phyloP scores from a whole-genome alignment of 352 stramenopile genomes.

The Phytopythium sindhum region DNA sequence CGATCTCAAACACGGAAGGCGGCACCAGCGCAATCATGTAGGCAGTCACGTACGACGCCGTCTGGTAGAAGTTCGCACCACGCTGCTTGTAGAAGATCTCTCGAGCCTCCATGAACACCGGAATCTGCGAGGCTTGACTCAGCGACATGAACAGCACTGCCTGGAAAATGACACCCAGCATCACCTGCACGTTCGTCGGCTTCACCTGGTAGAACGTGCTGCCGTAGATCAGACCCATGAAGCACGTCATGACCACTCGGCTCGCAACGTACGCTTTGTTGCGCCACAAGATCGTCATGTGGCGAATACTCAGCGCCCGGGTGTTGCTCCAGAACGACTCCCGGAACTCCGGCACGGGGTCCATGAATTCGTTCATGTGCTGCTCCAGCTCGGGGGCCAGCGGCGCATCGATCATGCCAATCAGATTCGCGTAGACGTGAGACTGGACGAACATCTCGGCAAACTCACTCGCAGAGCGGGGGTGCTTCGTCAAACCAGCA shows the following conservation, averaged over 20 bases:
- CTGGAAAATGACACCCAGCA: constrained; percentile 52
- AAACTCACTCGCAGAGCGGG: constrained; percentile 15
- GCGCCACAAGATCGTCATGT: constrained; percentile 26
- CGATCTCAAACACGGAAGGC: constrained; percentile 45
- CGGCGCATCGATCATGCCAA: constrained; percentile 23
- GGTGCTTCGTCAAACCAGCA: constrained; percentile 7
- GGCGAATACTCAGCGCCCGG: too few species aligned
- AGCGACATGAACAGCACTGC: constrained; percentile 66
- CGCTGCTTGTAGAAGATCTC: constrained; percentile 76
- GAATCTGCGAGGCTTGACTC: constrained; percentile 53
- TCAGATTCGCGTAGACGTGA: constrained; percentile 23
- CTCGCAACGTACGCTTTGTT: constrained; percentile 34
- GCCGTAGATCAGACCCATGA: constrained; percentile 3
- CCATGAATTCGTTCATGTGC: constrained; percentile 14
- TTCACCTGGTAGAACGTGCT: constrained; percentile 6
- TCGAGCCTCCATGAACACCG: constrained; percentile 46
- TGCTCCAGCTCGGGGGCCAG: constrained; percentile 14
- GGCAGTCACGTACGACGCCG: constrained; percentile 63
- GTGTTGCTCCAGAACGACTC: constrained; percentile 32
- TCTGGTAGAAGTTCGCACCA: constrained; percentile 74
- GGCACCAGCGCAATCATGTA: constrained; percentile 29
- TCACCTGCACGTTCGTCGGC: background rate
- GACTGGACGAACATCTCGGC: constrained; percentile 32
- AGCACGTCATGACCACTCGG: background rate
- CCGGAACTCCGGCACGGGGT: constrained; percentile 24